phyloP scores from a whole-genome alignment of 2,329 filamentous ascomycete genomes.

The Colletotrichum orbiculare region DNA sequence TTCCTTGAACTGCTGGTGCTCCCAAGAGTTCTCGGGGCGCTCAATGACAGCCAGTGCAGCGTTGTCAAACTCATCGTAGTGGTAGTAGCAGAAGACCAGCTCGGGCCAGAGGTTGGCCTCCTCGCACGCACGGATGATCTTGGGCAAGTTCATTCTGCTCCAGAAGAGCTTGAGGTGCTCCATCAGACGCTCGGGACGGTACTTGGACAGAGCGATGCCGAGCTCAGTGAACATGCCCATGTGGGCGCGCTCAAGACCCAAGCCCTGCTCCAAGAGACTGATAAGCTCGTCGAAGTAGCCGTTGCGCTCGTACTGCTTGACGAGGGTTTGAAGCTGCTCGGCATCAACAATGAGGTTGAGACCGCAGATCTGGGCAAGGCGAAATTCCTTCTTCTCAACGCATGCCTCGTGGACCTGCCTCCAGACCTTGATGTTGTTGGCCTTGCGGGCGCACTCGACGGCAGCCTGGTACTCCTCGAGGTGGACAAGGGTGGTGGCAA shows the following conservation, averaged over 20 bases:
- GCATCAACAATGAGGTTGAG: constrained; percentile 98
- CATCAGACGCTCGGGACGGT: constrained; percentile 96
- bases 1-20: constrained; percentile 99
- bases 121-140: constrained; percentile 93
- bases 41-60: constrained; percentile 98
- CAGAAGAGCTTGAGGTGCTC: constrained; percentile 99
- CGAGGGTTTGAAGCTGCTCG: constrained; percentile 90
- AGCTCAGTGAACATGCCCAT: constrained; percentile 98
- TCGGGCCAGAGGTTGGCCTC: constrained; percentile 97
- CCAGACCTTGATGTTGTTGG: constrained; percentile 99
- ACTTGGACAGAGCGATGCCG: constrained; percentile 91
- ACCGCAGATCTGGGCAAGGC: constrained; percentile 97
- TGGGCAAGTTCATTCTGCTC: constrained; percentile 96
- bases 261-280: constrained; percentile 89
- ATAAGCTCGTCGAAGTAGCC: constrained; percentile 99
- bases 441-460: constrained; percentile 97
- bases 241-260: constrained; percentile 90
- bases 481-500: constrained; percentile 97
- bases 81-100: constrained; percentile 96
- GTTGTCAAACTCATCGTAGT: constrained; percentile 99
- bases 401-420: constrained; percentile 98
- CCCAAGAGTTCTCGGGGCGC: constrained; percentile 96
- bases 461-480: constrained; percentile 96
- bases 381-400: constrained; percentile 98
- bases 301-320: constrained; percentile 95